A percentile compares a stretch with the other conserved stretches of the same genome.
Conservation (phyloP, 2,329 filamentous ascomycete genomes). For the Simplicillium sp. region DNA sequence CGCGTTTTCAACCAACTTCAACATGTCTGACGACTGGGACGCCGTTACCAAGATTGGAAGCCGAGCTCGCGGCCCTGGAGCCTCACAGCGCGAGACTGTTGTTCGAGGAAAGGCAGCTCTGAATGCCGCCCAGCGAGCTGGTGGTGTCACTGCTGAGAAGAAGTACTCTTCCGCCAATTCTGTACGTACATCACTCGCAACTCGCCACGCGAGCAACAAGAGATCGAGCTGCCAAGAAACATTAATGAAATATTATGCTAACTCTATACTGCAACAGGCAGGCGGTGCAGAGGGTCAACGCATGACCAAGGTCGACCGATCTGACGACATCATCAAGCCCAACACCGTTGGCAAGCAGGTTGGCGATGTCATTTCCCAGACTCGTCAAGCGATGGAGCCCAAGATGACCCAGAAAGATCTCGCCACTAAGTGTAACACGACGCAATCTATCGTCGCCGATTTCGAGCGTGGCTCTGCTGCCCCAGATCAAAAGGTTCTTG, state of each 20-base stretch:
- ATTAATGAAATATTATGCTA: too few species aligned
- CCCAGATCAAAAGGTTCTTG: slow-evolving; percentile 77
- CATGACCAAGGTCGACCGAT: slow-evolving; percentile 94
- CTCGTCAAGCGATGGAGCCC: slow-evolving; percentile 73
- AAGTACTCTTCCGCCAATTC: slow-evolving; percentile 71
- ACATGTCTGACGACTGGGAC: slow-evolving; percentile 70
- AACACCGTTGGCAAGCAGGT: slow-evolving; percentile 79
- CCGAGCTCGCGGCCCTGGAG: slow-evolving; percentile 63
- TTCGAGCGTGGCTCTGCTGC: slow-evolving; percentile 73
- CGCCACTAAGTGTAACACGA: slow-evolving; percentile 85
- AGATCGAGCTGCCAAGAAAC: not conserved
- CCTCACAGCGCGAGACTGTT: slow-evolving; percentile 69
- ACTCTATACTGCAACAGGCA: too few species aligned
- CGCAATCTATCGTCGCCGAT: slow-evolving; percentile 66
- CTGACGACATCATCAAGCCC: slow-evolving; percentile 95
- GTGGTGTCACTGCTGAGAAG: slow-evolving; percentile 84
- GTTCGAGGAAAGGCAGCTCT: slow-evolving; percentile 73
- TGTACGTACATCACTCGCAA: slow-evolving; percentile 43
- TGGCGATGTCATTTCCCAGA: slow-evolving; percentile 71
- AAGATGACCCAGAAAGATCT: slow-evolving; percentile 92
- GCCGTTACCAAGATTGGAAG: slow-evolving; percentile 85
- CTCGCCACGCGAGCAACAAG: not conserved
- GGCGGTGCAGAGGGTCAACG: slow-evolving; percentile 68
- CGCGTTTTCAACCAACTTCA: slow-evolving; percentile 32
- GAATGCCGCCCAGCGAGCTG: slow-evolving; percentile 81